Evolutionary conservation across 1,284 basidiomycete genomes (phyloP).

Genomic region (Volvariella volvacea): DNA sequence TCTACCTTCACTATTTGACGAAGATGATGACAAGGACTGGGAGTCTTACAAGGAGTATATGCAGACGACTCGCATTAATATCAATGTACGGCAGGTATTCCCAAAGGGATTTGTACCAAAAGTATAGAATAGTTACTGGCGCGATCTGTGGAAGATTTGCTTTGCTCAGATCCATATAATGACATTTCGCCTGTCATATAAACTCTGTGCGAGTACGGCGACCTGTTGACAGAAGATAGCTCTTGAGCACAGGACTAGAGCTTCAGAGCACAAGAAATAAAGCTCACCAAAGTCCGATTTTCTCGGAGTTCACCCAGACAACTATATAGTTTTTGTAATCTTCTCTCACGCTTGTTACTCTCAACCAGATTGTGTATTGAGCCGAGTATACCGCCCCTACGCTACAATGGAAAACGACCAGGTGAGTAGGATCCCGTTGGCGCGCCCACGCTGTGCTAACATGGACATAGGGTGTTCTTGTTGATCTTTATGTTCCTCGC

Average conservation of each 20-base stretch:
- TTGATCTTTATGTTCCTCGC: slow-evolving; percentile 99
- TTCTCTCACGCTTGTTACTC: neutral
- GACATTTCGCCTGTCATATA: no score
- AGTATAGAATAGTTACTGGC: neutral
- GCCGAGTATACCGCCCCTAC: neutral
- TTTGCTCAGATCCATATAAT: no score
- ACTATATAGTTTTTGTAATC: neutral
- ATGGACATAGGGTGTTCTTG: slow-evolving; percentile 84
- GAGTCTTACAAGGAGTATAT: slow-evolving; percentile 58
- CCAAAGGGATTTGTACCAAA: slow-evolving; percentile 58
- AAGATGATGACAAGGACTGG: slow-evolving; percentile 36
- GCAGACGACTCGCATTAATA: slow-evolving; percentile 68
- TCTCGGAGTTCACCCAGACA: no score
- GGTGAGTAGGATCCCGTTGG: slow-evolving; percentile 27
- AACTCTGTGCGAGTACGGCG: no score
- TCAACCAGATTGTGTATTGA: neutral
- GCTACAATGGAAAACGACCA: slow-evolving; percentile 75
- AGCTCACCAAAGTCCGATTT: no score
- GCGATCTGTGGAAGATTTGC: no score
- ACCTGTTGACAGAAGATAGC: no score
- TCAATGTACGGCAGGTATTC: slow-evolving; percentile 87
- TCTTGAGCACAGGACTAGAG: no score
- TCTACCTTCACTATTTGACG: slow-evolving; percentile 55
- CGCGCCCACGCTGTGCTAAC: neutral
- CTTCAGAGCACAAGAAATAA: no score